phyloP scores from a whole-genome alignment of 257 asterid genomes.

The Solanum sejunctum region DNA sequence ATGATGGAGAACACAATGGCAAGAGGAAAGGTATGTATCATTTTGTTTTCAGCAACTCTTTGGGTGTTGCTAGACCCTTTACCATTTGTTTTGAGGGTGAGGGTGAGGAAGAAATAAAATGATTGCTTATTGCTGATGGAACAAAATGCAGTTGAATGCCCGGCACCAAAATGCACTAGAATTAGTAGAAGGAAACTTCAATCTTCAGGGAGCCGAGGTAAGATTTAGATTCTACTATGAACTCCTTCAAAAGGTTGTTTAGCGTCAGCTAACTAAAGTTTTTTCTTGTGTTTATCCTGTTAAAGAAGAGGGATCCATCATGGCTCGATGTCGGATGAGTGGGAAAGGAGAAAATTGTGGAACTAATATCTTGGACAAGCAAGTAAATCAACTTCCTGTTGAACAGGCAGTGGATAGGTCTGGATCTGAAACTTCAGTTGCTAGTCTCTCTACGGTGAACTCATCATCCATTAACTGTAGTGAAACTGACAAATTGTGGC shows the following conservation, averaged over 20 bases:
- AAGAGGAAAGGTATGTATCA: conserved; percentile 30
- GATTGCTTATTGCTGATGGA: not conserved
- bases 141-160: conserved; percentile 1
- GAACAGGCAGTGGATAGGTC: conserved; percentile 30
- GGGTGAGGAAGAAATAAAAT: not conserved
- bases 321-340: conserved; percentile 12
- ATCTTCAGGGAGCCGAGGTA: not conserved
- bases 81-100: not conserved
- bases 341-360: conserved; percentile 27
- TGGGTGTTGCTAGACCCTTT: not conserved
- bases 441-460: conserved; percentile 14
- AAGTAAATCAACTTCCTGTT: conserved; percentile 15
- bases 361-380: conserved; percentile 20
- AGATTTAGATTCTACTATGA: not conserved
- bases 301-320: conserved; percentile 31
- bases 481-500: conserved; percentile 84
- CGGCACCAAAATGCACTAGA: not conserved
- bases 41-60: not conserved
- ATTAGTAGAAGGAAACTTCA: not conserved
- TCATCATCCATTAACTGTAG: conserved; percentile 25
- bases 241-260: not conserved
- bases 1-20: conserved; percentile 13
- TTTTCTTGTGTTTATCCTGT: conserved; percentile 29
- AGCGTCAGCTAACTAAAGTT: conserved; percentile 1
- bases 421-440: conserved; percentile 33